Evolutionary conservation across 352 stramenopile genomes (phyloP), one percentile per base, ranked within the genome.

Genomic region (Sclerospora graminicola): DNA sequence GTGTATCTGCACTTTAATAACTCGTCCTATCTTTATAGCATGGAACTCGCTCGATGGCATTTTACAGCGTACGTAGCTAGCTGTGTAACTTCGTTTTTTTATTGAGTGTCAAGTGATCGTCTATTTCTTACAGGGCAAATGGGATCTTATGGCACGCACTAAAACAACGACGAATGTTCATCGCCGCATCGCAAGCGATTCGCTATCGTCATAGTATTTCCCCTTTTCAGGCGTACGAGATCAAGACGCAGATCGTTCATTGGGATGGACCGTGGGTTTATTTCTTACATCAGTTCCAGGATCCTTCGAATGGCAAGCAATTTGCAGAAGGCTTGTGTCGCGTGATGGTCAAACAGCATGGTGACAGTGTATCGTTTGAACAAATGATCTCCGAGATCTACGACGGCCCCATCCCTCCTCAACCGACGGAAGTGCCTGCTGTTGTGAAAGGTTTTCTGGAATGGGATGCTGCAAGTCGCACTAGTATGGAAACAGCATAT

Each of bases 1-100:
- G 48, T 90, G 37, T 91, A 92, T 45, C 10, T 90, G 31, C 82
- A 94, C 41, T 51, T 92, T 2, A 94, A 94, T 58, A 94, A 94
- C 50, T 66, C 82, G 5, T 69, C 76, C 13, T 92, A 88, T 29
- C 51, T 92, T 38, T 92, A 73, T 60, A 74, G 66, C 46, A 89
- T 84, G 66, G 82, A 94, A 45, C 77, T 94, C 23, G 82, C 82
- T 39, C 80, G 82, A 21, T 94, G 82, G 82, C 78, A 91, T 41
- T 82, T 85, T 23, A 77, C 61, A 2, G 69, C 74, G 80, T 91
- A 69, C 45, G 67, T 23, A 32, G 6, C 5, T n/a, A n/a, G 16
- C 8, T 13, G 18, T 15, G n/a, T 32, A 18, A 10, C 0, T 19
- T 35, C 13, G 2, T 1, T 32, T 19, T 2, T 24, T 53, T 31